Base-by-base conservation (phyloP, 768 basidiomycete genomes). In the Leucocoprinus birnbaumii region DNA sequence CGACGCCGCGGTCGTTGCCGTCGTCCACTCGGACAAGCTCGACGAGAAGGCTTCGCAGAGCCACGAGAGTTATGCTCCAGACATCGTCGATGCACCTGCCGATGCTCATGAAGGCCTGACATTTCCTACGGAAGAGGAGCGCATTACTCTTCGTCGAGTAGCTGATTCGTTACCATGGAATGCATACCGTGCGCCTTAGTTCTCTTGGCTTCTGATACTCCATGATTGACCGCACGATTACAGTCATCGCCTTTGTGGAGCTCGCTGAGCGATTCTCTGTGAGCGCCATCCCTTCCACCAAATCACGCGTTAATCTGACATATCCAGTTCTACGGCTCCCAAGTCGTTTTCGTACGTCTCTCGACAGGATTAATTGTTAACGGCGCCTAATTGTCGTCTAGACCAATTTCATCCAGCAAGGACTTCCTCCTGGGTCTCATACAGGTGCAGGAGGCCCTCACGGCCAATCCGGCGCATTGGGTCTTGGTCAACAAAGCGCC, bases 401-500 rank as follows among this genome's bases (percentile, higher is more conserved):
- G 84, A 82, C 83, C 34, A 91, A 91, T 67, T 91, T 84, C 69
- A 84, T 91, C 34, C 89, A 91, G 64, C 81, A 83, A 57, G 77
- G 77, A 0, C 80, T 91, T 5, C 89, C 89, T 2, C 59, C 65
- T 0, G 84, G 83, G 43, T 89, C 87, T 0, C 76, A 65, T 44
- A 89, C 87, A 0, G 89, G 89, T 21, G 80, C 86, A 0, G 80
- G 79, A 14, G 78, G 80, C 5, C 48, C 65, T 0, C 47, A 64
- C 41, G 82, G 80, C 3, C 84, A 85, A 61, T 79, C 87, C 3
- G 88, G 89, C 56, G 89, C 89, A 0, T 77, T 90, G 10, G 80
- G 77, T 8, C 65, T 75, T 40, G 86, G 85, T 1, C 88, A 92
- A 63, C 84, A 77, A 41, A 80, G 86, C 13, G 80, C 88, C 0